A percentile compares a stretch with the other conserved stretches of the same genome.
These are phyloP conservation scores for Antitrichia curtipendula DNA, from an alignment of 225 moss, liverwort and hornwort species.

Conservation along the genomic window DNA sequence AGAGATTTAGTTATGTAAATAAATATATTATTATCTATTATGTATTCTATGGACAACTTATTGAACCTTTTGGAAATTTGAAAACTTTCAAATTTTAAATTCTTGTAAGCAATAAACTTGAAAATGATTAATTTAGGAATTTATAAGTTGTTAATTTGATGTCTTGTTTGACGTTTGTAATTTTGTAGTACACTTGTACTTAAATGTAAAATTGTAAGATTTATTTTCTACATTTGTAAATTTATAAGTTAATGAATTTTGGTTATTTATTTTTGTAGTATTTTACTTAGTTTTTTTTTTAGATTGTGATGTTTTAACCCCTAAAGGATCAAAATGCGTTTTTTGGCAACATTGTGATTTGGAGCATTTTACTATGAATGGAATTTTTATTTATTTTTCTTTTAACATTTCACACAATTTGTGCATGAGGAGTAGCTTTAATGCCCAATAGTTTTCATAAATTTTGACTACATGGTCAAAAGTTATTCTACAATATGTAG, in stretches of 20 bases:
- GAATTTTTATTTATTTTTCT: too few relatives aligned
- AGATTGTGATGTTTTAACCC: background rate
- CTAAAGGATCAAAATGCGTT: too few relatives aligned
- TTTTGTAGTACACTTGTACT: background rate
- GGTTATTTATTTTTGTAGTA: background rate
- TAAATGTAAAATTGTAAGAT: background rate
- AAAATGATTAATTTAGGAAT: background rate
- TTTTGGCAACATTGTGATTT: too few relatives aligned
- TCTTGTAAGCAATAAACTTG: background rate
- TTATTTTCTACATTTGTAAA: background rate
- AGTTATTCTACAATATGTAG: too few relatives aligned
- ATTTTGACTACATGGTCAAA: too few relatives aligned
- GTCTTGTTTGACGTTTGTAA: rapidly evolving
- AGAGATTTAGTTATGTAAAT: background rate
- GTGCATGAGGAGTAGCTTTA: too few relatives aligned
- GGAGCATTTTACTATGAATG: too few relatives aligned
- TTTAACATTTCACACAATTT: too few relatives aligned
- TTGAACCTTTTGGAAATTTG: background rate
- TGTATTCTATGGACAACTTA: rapidly evolving
- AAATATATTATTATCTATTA: background rate
- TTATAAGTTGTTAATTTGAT: background rate
- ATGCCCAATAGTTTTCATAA: too few relatives aligned
- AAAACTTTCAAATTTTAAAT: background rate
- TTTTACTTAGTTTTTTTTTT: background rate
- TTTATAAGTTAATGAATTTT: rapidly evolving